phyloP scores from a whole-genome alignment of 2,329 filamentous ascomycete species.

The Didymellaceae sp. region DNA sequence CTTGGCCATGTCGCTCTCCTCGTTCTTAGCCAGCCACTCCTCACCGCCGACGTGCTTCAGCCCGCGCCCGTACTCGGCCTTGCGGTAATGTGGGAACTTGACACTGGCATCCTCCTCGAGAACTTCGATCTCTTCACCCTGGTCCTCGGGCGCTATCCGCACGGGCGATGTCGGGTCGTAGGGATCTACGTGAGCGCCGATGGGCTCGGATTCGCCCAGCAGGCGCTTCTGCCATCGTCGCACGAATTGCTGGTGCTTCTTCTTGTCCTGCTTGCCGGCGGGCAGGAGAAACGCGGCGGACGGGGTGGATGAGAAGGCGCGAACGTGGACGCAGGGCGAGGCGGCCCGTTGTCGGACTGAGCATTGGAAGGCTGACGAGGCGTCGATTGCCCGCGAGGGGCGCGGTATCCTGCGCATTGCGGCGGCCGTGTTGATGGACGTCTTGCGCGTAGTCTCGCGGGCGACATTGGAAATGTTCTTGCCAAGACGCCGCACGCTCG shows the following conservation, averaged over 20 bases:
- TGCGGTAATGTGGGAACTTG: conserved; percentile 14
- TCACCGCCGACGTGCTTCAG: conserved; percentile 62
- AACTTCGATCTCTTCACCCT: conserved; percentile 43
- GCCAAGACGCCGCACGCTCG: conserved; percentile 25
- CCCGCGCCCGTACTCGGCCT: conserved; percentile 35
- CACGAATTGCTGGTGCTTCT: conserved; percentile 45
- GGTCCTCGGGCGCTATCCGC: conserved; percentile 45
- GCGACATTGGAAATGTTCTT: conserved; percentile 21
- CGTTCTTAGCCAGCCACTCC: conserved; percentile 48
- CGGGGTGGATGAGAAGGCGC: conserved; percentile 42
- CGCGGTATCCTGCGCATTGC: conserved; percentile 49
- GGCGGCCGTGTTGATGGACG: conserved; percentile 30
- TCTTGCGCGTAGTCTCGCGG: conserved; percentile 11
- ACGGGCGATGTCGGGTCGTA: conserved; percentile 46
- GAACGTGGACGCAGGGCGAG: conserved; percentile 23
- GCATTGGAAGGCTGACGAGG: conserved; percentile 20
- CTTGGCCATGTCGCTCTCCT: conserved; percentile 36
- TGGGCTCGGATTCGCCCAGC: conserved; percentile 45
- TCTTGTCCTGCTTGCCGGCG: conserved; percentile 41
- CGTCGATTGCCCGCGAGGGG: conserved; percentile 43
- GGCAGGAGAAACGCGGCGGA: conserved; percentile 31
- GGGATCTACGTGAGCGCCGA: conserved; percentile 47
- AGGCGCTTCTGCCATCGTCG: conserved; percentile 47
- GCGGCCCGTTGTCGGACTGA: conserved; percentile 24
- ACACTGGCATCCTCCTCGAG: conserved; percentile 32